These are phyloP conservation scores for Nakaseomyces glabratus DNA, from an alignment of 1,139 yeast species.

Conservation along the genomic window DNA sequence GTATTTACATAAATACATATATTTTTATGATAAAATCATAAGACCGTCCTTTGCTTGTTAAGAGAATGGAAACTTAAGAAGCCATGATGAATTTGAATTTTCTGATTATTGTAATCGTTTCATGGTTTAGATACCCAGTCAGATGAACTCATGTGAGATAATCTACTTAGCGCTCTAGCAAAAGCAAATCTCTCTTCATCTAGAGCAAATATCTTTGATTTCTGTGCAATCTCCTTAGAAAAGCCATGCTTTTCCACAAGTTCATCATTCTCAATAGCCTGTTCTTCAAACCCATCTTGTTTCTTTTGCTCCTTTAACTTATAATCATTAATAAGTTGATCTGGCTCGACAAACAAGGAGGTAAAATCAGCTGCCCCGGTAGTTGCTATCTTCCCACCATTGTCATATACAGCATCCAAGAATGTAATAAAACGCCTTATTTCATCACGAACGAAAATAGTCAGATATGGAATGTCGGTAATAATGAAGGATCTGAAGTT, in stretches of 20 bases:
- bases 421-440: constrained; percentile 89
- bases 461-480: constrained; percentile 83
- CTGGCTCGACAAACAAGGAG: constrained; percentile 79
- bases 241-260: constrained; percentile 65
- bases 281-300: constrained; percentile 4
- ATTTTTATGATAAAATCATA: no score
- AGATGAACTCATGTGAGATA: constrained; percentile 87
- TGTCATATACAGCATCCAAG: constrained; percentile 89
- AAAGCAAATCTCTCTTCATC: constrained; percentile 96
- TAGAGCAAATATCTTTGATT: constrained; percentile 70
- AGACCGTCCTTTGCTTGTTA: no score
- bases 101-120: no score
- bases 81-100: no score
- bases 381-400: constrained; percentile 76
- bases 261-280: constrained; percentile 41
- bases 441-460: constrained; percentile 69
- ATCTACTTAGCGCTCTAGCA: constrained; percentile 84
- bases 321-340: constrained; percentile 50
- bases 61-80: no score
- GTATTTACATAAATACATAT: no score
- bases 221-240: constrained; percentile 63
- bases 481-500: constrained; percentile 68
- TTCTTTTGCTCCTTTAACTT: constrained; percentile 31
- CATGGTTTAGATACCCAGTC: constrained; percentile 60
- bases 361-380: constrained; percentile 82